Conservation (phyloP, 345 rosid species). For the Acer campestre region DNA sequence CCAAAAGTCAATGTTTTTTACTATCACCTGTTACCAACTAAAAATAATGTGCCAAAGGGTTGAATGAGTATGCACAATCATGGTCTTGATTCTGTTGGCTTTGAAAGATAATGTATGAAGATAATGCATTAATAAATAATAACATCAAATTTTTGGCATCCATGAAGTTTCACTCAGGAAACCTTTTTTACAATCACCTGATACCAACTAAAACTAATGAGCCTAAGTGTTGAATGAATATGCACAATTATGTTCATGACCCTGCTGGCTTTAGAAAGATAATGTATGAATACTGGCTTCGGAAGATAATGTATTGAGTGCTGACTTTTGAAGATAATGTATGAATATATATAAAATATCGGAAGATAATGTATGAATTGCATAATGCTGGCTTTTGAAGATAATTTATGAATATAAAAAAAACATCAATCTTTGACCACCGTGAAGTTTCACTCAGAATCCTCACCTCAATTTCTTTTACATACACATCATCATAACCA, state of each 20-base stretch:
- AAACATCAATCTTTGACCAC: background rate
- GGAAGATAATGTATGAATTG: background rate
- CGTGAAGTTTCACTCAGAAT: background rate
- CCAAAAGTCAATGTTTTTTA: background rate
- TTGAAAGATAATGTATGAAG: background rate
- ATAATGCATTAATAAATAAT: background rate
- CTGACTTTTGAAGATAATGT: background rate
- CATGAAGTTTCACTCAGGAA: background rate
- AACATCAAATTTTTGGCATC: background rate
- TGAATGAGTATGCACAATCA: conserved; percentile 7
- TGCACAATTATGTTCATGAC: background rate
- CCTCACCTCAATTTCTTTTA: conserved; percentile 89
- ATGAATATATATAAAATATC: background rate
- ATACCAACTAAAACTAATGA: background rate
- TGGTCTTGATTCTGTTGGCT: background rate
- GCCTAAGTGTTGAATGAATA: background rate
- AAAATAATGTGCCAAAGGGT: background rate
- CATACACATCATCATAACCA: conserved; percentile 70
- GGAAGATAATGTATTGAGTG: background rate
- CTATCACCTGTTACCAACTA: background rate
- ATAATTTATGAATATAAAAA: background rate
- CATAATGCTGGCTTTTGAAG: background rate
- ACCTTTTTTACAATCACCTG: background rate
- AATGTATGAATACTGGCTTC: background rate
- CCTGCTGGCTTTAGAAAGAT: background rate